Percentiles rank a stretch among this genome's conserved stretches.
Evolutionary conservation across 73 alveolate species (phyloP).

Genomic region (Symbiodinium pilosum): DNA sequence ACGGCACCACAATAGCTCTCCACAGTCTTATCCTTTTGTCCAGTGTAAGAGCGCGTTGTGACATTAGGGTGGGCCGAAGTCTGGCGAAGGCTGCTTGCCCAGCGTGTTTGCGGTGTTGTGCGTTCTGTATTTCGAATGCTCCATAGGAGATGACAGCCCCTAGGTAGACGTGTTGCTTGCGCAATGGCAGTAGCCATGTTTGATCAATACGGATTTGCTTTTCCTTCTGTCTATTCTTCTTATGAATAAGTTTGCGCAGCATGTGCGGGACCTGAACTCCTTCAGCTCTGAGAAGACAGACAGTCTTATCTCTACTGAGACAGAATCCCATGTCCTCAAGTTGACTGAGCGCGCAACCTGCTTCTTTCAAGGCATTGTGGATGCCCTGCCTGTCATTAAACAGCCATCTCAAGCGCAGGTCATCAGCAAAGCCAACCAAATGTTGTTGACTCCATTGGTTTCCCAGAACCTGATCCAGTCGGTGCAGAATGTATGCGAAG

Average conservation of each 20-base stretch:
- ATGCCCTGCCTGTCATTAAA: too few relatives aligned
- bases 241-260: background rate
- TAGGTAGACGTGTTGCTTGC: background rate
- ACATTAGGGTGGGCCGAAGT: background rate
- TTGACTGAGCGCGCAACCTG: background rate
- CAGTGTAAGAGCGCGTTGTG: background rate
- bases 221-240: too few relatives aligned
- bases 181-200: background rate
- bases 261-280: background rate
- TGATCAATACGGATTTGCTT: too few relatives aligned
- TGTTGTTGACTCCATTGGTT: background rate
- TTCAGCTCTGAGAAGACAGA: background rate
- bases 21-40: background rate
- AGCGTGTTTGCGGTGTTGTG: background rate
- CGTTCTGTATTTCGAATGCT: background rate
- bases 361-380: background rate
- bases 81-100: background rate
- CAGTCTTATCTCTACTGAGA: background rate
- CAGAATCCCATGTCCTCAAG: background rate
- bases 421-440: background rate
- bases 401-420: background rate
- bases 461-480: background rate
- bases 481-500: background rate
- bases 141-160: background rate
- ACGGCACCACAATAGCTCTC: background rate